These are phyloP conservation scores for Flaveria floridana DNA, from an alignment of 140 eudicot species.

Conservation along the genomic window DNA sequence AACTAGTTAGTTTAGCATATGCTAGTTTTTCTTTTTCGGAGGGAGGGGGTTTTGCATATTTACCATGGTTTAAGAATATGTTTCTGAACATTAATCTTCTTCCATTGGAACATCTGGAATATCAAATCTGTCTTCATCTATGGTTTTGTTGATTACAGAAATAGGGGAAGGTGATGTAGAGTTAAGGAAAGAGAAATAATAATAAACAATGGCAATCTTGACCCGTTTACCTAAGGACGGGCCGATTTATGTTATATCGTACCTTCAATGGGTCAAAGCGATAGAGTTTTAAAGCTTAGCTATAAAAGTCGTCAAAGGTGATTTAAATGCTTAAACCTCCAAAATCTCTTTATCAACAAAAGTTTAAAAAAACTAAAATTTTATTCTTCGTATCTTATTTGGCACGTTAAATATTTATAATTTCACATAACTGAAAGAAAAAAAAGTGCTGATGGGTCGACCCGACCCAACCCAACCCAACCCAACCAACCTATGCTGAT, in stretches of 20 bases:
- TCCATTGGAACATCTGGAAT: slow-evolving; percentile 23
- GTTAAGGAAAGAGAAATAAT: background rate
- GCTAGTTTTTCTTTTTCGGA: background rate
- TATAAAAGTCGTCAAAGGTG: no score
- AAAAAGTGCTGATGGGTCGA: background rate
- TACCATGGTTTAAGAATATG: background rate
- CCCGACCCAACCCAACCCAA: background rate
- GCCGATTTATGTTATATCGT: background rate
- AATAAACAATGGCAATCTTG: background rate
- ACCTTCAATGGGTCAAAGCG: background rate
- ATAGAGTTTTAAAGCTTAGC: background rate
- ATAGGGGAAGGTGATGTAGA: slow-evolving; percentile 20
- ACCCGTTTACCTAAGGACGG: background rate
- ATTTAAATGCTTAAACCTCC: background rate
- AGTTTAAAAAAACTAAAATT: background rate
- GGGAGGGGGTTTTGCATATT: background rate
- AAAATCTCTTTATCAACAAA: background rate
- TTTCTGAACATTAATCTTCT: slow-evolving; percentile 13
- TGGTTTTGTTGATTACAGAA: slow-evolving; percentile 22
- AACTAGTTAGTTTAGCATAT: background rate
- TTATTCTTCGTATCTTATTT: background rate
- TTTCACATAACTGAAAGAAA: background rate
- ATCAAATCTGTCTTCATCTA: slow-evolving; percentile 22
- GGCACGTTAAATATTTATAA: background rate
- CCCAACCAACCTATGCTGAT: background rate